phyloP scores from a whole-genome alignment of 108 stramenopile species.

The Nitzschia sp. region DNA sequence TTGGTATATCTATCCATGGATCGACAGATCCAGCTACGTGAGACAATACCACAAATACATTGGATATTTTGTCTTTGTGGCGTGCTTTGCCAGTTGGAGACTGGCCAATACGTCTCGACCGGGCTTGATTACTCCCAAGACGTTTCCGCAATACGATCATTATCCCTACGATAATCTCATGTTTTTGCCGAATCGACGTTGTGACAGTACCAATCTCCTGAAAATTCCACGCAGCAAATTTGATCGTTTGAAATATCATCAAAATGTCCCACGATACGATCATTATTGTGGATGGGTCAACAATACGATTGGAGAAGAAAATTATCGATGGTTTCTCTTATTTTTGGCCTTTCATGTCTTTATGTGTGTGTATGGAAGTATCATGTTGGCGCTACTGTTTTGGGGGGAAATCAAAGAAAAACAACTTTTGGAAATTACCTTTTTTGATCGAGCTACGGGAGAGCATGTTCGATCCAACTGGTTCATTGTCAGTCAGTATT shows the following conservation, averaged over 20 bases:
- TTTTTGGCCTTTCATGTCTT: constrained; percentile 76
- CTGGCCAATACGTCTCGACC: constrained; percentile 56
- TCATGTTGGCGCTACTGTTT: constrained; percentile 37
- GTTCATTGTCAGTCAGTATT: constrained; percentile 61
- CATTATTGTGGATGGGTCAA: constrained; percentile 91
- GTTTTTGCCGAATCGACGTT: constrained; percentile 53
- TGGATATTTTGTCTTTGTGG: constrained; percentile 70
- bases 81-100: constrained; percentile 70
- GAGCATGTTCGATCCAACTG: constrained; percentile 52
- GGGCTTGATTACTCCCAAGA: constrained; percentile 65
- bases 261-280: constrained; percentile 81
- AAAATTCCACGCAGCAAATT: constrained; percentile 82
- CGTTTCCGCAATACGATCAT: constrained; percentile 71
- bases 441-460: constrained; percentile 71
- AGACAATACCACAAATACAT: constrained; percentile 52
- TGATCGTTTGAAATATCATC: constrained; percentile 65
- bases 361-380: constrained; percentile 81
- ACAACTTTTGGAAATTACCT: constrained; percentile 65
- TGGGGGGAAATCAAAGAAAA: constrained; percentile 57
- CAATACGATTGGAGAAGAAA: constrained; percentile 88
- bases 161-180: constrained; percentile 83
- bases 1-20: constrained; percentile 65
- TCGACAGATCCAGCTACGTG: constrained; percentile 51
- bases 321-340: constrained; percentile 86
- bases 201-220: constrained; percentile 65